Evolutionary conservation across 2,329 filamentous ascomycete species (phyloP).

Genomic region (Fusarium siculi): DNA sequence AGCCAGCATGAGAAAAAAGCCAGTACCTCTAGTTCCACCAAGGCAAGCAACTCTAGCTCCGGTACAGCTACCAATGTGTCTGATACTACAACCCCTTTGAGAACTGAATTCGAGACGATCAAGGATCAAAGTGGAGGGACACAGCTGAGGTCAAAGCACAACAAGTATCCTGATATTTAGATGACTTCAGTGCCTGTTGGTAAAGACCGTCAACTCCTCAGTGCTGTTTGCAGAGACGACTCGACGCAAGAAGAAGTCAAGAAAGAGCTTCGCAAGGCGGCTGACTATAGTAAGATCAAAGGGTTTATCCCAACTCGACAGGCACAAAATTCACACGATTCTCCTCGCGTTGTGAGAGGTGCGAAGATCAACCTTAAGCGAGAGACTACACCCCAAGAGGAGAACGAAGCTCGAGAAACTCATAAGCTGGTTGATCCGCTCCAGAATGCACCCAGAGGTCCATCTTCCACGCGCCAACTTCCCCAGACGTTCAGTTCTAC

Average conservation of each 20-base stretch:
- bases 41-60: slow-evolving; percentile 1
- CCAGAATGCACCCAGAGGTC: slow-evolving; percentile 21
- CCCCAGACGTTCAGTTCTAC: slow-evolving; percentile 11
- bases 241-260: slow-evolving; percentile 2
- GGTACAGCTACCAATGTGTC: not conserved
- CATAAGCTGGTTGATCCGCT: not conserved
- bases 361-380: not conserved
- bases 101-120: slow-evolving; percentile 8
- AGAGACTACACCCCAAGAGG: not conserved
- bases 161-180: slow-evolving; percentile 24
- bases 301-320: slow-evolving; percentile 35
- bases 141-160: not conserved
- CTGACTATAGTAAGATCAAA: slow-evolving; percentile 12
- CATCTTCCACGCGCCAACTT: slow-evolving; percentile 17
- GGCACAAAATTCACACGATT: slow-evolving; percentile 13
- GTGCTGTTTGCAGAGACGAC: not conserved
- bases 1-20: not conserved
- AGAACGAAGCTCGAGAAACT: not conserved
- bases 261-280: slow-evolving; percentile 17
- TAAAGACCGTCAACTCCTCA: slow-evolving; percentile 16
- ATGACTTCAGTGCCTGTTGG: slow-evolving; percentile 25
- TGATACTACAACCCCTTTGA: not conserved
- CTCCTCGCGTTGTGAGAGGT: not conserved
- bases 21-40: not conserved
- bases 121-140: slow-evolving; percentile 1